Evolutionary conservation across 768 basidiomycete species (phyloP).

Genomic region (Thelephora ganbajun): DNA sequence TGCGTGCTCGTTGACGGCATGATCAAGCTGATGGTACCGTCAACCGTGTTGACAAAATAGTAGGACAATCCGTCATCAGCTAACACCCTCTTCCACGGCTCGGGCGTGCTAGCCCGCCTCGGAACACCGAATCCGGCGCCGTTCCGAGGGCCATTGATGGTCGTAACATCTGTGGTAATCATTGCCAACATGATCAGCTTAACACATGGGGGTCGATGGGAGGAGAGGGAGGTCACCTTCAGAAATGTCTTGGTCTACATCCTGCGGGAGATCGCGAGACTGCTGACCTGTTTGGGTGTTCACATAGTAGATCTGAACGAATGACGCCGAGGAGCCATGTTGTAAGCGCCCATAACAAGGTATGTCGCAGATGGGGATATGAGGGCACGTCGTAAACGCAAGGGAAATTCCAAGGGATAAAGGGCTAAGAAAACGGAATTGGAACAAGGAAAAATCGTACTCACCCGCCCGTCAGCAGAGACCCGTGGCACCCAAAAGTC

Average conservation of each 20-base stretch:
- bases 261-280: constrained; percentile 72
- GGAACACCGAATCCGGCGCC: constrained; percentile 47
- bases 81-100: constrained; percentile 72
- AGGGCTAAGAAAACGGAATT: not conserved
- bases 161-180: constrained; percentile 11
- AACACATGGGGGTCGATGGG: constrained; percentile 40
- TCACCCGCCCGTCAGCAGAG: constrained; percentile 69
- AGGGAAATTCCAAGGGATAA: not conserved
- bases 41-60: constrained; percentile 62
- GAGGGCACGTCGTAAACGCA: not conserved
- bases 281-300: constrained; percentile 81
- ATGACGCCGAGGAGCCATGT: not conserved
- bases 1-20: constrained; percentile 30
- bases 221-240: constrained; percentile 44
- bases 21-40: constrained; percentile 57
- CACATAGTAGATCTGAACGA: constrained; percentile 79
- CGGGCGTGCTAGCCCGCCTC: constrained; percentile 47
- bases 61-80: constrained; percentile 76
- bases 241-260: constrained; percentile 49
- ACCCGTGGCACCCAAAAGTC: constrained; percentile 91
- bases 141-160: constrained; percentile 1
- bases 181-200: constrained; percentile 31
- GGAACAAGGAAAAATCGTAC: constrained; percentile 13
- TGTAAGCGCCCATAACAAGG: not conserved
- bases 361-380: not conserved